Percentiles rank a stretch among this genome's conserved stretches.
phyloP scores from a whole-genome alignment of 73 alveolate species.

The Blepharisma stoltei region DNA sequence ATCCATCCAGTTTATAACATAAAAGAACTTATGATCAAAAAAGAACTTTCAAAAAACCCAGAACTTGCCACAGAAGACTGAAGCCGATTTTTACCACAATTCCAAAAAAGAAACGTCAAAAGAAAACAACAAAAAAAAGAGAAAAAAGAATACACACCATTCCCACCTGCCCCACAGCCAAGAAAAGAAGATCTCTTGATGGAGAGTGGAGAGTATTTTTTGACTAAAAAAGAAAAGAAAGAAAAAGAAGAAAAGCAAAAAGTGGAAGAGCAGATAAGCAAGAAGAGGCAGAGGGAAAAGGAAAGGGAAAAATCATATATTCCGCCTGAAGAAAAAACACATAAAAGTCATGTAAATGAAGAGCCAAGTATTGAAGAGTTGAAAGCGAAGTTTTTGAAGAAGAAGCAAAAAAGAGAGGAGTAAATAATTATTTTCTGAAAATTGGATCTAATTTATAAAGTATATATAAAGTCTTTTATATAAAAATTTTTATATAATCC shows the following conservation, averaged over 20 bases:
- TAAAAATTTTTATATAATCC: no score
- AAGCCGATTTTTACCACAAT: slow-evolving; percentile 93
- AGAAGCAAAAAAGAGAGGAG: neutral
- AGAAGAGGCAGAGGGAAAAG: slow-evolving; percentile 46
- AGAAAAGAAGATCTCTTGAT: slow-evolving; percentile 92
- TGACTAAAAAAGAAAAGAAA: slow-evolving; percentile 74
- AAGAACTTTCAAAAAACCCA: slow-evolving; percentile 95
- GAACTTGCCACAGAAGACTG: slow-evolving; percentile 58
- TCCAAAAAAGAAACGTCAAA: slow-evolving; percentile 93
- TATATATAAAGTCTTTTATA: neutral
- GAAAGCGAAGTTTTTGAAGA: slow-evolving; percentile 34
- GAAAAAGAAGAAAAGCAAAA: slow-evolving; percentile 53
- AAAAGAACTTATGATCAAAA: slow-evolving; percentile 97
- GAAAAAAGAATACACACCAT: slow-evolving; percentile 88
- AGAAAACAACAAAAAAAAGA: slow-evolving; percentile 68
- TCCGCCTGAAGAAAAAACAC: neutral
- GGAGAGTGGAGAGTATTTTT: slow-evolving; percentile 98
- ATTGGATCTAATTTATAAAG: neutral
- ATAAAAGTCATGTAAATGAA: slow-evolving; percentile 25
- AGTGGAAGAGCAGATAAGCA: slow-evolving; percentile 68
- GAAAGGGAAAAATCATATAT: slow-evolving; percentile 30
- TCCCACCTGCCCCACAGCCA: slow-evolving; percentile 94
- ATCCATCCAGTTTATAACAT: slow-evolving; percentile 94
- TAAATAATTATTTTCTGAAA: neutral
- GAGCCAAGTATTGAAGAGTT: slow-evolving; percentile 46